These are phyloP conservation scores for Suillus discolor DNA, from an alignment of 768 basidiomycete genomes.

Conservation along the genomic window DNA sequence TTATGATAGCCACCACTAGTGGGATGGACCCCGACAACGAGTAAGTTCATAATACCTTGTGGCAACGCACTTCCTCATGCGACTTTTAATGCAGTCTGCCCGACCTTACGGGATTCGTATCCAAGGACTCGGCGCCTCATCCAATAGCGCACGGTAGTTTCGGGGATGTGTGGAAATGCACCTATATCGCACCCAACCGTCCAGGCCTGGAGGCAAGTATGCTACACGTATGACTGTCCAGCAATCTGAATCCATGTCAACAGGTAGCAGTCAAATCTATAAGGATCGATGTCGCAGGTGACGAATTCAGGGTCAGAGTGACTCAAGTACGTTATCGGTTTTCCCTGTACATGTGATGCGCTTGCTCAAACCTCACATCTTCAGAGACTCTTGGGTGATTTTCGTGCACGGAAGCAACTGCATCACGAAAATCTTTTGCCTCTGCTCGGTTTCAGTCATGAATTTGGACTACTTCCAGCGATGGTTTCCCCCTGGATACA, in stretches of 20 bases:
- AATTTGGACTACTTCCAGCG: conserved; percentile 33
- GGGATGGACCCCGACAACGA: not conserved
- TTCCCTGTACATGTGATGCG: not conserved
- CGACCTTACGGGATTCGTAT: conserved; percentile 7
- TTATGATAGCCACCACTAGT: not conserved
- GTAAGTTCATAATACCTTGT: not conserved
- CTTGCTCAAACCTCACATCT: not conserved
- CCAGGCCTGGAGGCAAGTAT: not conserved
- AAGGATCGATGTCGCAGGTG: conserved; percentile 4
- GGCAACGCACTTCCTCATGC: not conserved
- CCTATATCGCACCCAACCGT: not conserved
- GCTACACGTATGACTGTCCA: not conserved
- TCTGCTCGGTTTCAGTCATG: conserved; percentile 29
- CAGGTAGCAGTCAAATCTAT: conserved; percentile 15
- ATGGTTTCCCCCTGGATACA: conserved; percentile 39
- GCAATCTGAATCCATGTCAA: not conserved
- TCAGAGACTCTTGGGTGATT: conserved; percentile 19
- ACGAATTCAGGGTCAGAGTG: conserved; percentile 6
- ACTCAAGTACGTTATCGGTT: conserved; percentile 2
- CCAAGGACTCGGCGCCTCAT: conserved; percentile 1
- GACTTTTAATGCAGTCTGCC: not conserved
- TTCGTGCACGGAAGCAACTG: conserved; percentile 29
- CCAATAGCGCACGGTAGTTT: conserved; percentile 11
- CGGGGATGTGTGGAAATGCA: conserved; percentile 14
- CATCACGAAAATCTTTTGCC: conserved; percentile 31